These are phyloP conservation scores for Jatropha podagrica DNA, from an alignment of 441 rosid genomes.

Conservation along the genomic window DNA sequence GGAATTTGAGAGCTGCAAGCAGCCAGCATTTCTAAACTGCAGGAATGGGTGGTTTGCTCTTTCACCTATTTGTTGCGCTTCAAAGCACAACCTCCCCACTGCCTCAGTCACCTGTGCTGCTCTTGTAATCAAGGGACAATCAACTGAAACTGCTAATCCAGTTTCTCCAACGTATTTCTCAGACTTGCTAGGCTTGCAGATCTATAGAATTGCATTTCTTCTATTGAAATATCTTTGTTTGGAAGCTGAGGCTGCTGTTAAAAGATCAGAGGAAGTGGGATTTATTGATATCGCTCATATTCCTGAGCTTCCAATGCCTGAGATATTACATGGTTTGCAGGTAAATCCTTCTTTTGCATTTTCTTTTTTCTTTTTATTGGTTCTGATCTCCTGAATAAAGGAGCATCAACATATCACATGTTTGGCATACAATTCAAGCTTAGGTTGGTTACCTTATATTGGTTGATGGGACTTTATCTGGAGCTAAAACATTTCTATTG, in stretches of 20 bases:
- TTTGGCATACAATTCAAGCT: neutral
- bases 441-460: neutral
- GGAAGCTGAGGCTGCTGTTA: conserved; percentile 83
- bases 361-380: too few species aligned
- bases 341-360: conserved; percentile 31
- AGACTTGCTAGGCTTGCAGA: conserved; percentile 81
- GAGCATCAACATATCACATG: neutral
- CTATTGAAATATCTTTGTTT: conserved; percentile 76
- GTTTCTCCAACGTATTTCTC: conserved; percentile 64
- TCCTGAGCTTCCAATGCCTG: conserved; percentile 99
- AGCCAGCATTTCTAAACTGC: conserved; percentile 60
- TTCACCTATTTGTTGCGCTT: conserved; percentile 59
- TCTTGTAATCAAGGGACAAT: conserved; percentile 50
- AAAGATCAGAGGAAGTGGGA: conserved; percentile 88
- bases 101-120: conserved; percentile 44
- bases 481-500: neutral
- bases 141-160: conserved; percentile 39
- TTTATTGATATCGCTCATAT: conserved; percentile 84
- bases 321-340: conserved; percentile 94
- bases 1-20: conserved; percentile 65
- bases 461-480: neutral
- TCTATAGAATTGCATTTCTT: conserved; percentile 73
- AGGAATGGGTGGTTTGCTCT: conserved; percentile 87
- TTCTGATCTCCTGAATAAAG: neutral
- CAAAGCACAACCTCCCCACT: conserved; percentile 42